Evolutionary conservation across 306 rosid species (phyloP).

Genomic region (Heteromeles arbutifolia): DNA sequence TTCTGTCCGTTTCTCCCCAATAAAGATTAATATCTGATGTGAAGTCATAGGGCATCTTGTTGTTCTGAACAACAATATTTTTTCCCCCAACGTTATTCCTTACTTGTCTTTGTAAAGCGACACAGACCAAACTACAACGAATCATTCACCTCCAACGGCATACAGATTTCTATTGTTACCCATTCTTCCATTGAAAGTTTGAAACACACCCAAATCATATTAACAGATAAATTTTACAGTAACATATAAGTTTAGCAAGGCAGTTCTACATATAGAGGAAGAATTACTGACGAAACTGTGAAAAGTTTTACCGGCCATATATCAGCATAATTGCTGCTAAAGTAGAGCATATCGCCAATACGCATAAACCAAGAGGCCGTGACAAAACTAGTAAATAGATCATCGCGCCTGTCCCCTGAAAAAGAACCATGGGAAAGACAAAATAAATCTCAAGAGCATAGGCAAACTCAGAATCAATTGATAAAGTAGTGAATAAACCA

Average conservation of each 20-base stretch:
- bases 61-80: not conserved
- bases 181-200: not conserved
- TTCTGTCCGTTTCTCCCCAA: not conserved
- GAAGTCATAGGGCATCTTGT: not conserved
- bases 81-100: not conserved
- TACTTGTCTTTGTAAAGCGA: not conserved
- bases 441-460: constrained; percentile 14
- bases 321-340: constrained; percentile 68
- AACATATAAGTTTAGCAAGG: not conserved
- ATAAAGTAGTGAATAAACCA: constrained; percentile 41
- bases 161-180: not conserved
- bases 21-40: not conserved
- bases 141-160: not conserved
- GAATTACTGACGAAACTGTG: constrained; percentile 14
- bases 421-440: constrained; percentile 11
- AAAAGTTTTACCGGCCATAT: constrained; percentile 62
- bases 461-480: constrained; percentile 9
- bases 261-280: constrained; percentile 1
- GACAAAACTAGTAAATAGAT: constrained; percentile 76
- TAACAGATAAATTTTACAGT: not conserved
- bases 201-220: not conserved
- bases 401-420: constrained; percentile 76
- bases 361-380: constrained; percentile 84
- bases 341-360: constrained; percentile 61
- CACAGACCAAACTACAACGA: not conserved